Conservation (phyloP, 2,329 filamentous ascomycete genomes). For the Neofusicoccum ribis region DNA sequence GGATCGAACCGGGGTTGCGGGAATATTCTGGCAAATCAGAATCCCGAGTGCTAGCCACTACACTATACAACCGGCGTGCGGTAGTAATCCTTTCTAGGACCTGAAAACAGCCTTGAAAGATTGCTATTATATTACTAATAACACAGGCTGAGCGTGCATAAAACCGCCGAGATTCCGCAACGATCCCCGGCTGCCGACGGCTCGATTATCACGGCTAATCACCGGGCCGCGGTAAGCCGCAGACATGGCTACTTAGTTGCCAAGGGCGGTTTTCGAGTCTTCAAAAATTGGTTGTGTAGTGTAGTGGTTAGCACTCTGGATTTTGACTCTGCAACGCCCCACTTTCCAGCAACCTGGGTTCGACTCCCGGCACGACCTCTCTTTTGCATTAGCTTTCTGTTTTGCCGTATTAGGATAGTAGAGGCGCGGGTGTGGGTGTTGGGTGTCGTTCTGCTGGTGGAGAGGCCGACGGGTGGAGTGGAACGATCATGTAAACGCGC, state of each 20-base stretch:
- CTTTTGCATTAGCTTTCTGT: background rate
- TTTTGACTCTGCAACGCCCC: background rate
- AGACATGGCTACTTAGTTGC: background rate
- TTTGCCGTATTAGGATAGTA: too few relatives aligned
- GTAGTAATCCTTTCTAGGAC: too few relatives aligned
- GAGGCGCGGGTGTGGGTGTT: too few relatives aligned
- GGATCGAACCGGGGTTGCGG: background rate
- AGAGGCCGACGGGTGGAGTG: too few relatives aligned
- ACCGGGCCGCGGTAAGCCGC: background rate
- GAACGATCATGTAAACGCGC: too few relatives aligned
- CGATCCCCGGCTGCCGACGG: too few relatives aligned
- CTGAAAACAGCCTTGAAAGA: too few relatives aligned
- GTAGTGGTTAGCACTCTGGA: constrained; percentile 15
- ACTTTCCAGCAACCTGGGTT: constrained; percentile 7
- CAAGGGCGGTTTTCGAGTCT: background rate
- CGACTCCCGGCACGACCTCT: constrained; percentile 10
- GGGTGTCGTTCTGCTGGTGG: too few relatives aligned
- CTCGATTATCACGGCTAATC: too few relatives aligned
- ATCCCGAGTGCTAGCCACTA: constrained; percentile 4
- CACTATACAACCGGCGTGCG: background rate
- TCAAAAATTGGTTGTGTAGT: background rate
- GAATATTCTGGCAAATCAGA: background rate
- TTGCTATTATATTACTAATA: too few relatives aligned
- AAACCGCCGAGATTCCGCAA: too few relatives aligned
- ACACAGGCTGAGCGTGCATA: too few relatives aligned